Base-by-base conservation (phyloP, 495 filamentous ascomycete genomes). In the Immersiella caudata region DNA sequence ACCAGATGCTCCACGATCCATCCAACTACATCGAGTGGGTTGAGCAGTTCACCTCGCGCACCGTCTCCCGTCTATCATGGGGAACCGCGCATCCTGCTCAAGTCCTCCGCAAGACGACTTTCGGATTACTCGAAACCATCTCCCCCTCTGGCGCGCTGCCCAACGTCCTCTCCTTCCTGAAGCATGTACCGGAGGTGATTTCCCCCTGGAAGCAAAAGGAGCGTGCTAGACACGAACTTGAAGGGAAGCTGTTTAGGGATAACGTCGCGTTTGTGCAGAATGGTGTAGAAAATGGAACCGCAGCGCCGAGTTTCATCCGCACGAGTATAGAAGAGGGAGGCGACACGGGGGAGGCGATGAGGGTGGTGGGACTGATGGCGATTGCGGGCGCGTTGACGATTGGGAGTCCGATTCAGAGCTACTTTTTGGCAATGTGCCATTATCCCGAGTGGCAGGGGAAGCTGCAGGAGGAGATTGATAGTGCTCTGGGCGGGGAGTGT, bases 61-160 rank as follows among this genome's bases (percentile, higher is more conserved):
- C 86, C 8, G 85, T 87, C n/a, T 85, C 81, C 24, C 76, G 83
- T 0, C 79, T 90, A 1, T 80, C 79, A 4, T 91, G 88, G 83
- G 89, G 88, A 20, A 82, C 80, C 2, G 73, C 80, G 6, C 78
- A 78, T 33, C 74, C 76, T 36, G 81, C 79, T 25, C 78, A 77
- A 64, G 75, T 84, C 60, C 81, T 88, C 11, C 81, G 85, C 20
- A 78, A 83, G 25, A 84, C 82, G 20, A 86, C 87, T 4, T 81
- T 83, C n/a, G 85, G 83, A 6, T 78, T 89, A 0, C 82, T 89
- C 46, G 81, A 84, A 65, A 82, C 82, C 33, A 87, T 88, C 56
- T 85, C 81, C 33, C 86, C 86, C 0, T 79, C 82, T 1, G 86
- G 86, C 1, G 81, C 85, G 12, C 78, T 88, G 25, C 81, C 83